Conservation (phyloP, 108 stramenopile species). For the Cyclotella cryptica region DNA sequence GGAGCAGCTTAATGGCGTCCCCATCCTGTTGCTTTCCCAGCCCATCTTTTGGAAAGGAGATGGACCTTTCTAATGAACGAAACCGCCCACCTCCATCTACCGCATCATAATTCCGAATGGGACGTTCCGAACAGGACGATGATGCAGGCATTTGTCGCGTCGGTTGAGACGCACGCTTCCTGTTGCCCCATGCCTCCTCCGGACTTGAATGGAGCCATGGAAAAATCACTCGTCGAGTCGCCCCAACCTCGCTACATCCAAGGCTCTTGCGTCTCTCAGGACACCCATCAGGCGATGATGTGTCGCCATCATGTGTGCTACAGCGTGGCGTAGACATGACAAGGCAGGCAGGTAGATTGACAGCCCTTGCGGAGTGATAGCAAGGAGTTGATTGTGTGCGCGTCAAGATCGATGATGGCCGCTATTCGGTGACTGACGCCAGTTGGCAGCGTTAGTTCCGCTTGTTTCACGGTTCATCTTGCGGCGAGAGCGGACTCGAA, state of each 20-base stretch:
- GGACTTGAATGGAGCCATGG: background rate
- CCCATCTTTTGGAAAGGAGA: slow-evolving; percentile 20
- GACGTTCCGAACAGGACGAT: background rate
- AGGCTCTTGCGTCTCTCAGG: background rate
- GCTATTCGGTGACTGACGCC: too few species aligned
- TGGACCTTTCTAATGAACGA: background rate
- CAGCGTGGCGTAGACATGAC: too few species aligned
- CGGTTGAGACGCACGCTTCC: background rate
- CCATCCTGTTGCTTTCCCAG: background rate
- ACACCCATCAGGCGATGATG: background rate
- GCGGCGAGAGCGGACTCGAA: too few species aligned
- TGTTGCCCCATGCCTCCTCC: background rate
- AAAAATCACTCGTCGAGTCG: background rate
- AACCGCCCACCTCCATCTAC: background rate
- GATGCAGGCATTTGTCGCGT: background rate
- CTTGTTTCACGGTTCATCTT: too few species aligned
- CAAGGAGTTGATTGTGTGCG: too few species aligned
- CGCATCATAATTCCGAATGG: background rate
- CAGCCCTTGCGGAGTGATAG: too few species aligned
- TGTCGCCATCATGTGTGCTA: background rate
- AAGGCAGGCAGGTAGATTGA: too few species aligned
- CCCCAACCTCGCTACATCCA: background rate
- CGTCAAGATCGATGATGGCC: too few species aligned
- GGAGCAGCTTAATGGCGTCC: background rate
- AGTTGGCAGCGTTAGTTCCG: too few species aligned